A percentile compares a stretch with the other conserved stretches of the same genome.
These are phyloP conservation scores for Aspergillus latus DNA, from an alignment of 2,329 filamentous ascomycete genomes.

Conservation along the genomic window DNA sequence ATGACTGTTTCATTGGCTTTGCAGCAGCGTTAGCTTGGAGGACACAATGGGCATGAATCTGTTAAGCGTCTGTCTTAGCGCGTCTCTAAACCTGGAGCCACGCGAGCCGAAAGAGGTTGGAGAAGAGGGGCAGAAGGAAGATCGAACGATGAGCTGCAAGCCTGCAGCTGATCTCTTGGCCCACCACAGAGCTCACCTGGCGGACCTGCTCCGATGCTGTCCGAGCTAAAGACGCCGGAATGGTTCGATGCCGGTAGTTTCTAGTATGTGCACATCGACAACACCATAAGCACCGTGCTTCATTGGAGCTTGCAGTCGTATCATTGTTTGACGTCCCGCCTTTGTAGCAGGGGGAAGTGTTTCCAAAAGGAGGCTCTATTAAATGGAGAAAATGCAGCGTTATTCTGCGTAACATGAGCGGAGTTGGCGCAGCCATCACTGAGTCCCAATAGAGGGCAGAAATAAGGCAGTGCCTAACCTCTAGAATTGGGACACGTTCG, in stretches of 20 bases:
- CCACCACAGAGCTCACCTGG: conserved; percentile 6
- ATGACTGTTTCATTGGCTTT: background rate
- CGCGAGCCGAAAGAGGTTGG: conserved; percentile 22
- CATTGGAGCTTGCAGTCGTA: background rate
- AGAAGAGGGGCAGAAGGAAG: conserved; percentile 16
- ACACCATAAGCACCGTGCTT: background rate
- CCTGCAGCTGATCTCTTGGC: conserved; percentile 24
- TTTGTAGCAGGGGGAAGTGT: background rate
- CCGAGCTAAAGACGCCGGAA: conserved; percentile 4
- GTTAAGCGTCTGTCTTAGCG: background rate
- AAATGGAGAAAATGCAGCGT: background rate
- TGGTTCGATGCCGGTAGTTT: background rate
- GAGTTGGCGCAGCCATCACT: background rate
- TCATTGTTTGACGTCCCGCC: background rate
- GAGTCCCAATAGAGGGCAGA: background rate
- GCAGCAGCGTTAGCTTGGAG: background rate
- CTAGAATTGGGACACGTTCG: conserved; percentile 11
- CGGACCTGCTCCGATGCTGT: background rate
- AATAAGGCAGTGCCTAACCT: conserved; percentile 13
- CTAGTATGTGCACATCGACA: background rate
- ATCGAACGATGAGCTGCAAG: conserved; percentile 21
- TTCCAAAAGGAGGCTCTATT: background rate
- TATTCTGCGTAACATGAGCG: background rate
- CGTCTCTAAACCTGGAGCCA: conserved; percentile 25
- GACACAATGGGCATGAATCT: conserved; percentile 5